Evolutionary conservation across 306 rosid species (phyloP).

Genomic region (Dicorynia guianensis): DNA sequence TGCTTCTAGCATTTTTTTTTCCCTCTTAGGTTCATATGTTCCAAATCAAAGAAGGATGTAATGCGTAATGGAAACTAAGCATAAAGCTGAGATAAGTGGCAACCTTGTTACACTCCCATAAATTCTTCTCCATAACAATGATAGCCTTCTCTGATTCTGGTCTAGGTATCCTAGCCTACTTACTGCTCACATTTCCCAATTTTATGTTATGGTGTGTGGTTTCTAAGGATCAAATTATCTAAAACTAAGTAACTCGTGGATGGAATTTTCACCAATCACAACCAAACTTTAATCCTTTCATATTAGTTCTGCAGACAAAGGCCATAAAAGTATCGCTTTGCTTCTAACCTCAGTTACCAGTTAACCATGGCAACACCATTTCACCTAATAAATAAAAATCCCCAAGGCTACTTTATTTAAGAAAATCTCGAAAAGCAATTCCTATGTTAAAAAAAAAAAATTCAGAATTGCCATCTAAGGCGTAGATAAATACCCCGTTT

Average conservation of each 20-base stretch:
- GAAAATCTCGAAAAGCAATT: not conserved
- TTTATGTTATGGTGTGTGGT: not conserved
- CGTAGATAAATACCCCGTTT: not conserved
- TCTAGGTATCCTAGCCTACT: not conserved
- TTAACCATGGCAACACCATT: constrained; percentile 7
- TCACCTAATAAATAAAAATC: not conserved
- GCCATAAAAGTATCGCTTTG: not conserved
- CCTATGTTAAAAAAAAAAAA: not conserved
- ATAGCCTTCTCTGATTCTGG: not conserved
- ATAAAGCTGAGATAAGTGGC: not conserved
- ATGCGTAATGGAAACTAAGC: too few species aligned
- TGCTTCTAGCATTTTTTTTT: too few species aligned
- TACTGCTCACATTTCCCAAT: not conserved
- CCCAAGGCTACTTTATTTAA: not conserved
- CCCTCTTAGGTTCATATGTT: too few species aligned
- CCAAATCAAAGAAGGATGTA: too few species aligned
- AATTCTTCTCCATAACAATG: not conserved
- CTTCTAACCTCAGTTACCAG: not conserved
- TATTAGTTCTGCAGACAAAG: constrained; percentile 6
- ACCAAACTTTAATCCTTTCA: not conserved
- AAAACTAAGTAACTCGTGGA: not conserved
- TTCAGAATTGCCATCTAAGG: not conserved
- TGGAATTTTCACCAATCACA: constrained; percentile 10
- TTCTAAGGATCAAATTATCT: not conserved
- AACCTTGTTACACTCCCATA: not conserved